phyloP scores from a whole-genome alignment of 164 flowering plant species.

The Piper betle region DNA sequence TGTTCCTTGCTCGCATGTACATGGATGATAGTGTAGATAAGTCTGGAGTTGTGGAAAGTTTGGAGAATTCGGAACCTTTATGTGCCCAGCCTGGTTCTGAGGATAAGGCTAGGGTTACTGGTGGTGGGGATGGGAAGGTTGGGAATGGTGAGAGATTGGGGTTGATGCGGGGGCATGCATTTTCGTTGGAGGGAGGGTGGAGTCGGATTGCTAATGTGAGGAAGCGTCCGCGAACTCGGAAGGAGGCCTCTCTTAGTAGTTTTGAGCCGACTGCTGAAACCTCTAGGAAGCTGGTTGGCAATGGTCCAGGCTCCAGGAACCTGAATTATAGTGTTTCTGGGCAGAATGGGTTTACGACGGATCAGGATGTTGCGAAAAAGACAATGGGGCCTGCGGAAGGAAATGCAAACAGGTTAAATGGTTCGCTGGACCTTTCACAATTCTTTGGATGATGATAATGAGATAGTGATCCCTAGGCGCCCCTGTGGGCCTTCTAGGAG shows the following conservation, averaged over 20 bases:
- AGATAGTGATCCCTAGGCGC: conserved; percentile 45
- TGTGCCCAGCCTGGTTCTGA: conserved; percentile 45
- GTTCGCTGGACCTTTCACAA: conserved; percentile 12
- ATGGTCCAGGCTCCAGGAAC: conserved; percentile 8
- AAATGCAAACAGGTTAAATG: background rate
- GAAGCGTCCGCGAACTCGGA: conserved; percentile 34
- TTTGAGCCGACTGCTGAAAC: conserved; percentile 19
- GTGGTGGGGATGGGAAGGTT: conserved; percentile 1
- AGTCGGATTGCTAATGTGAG: conserved; percentile 10
- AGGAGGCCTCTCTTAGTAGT: conserved; percentile 34
- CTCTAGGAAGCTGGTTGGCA: conserved; percentile 16
- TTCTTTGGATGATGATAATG: conserved; percentile 27
- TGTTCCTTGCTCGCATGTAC: conserved; percentile 32
- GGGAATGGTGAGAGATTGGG: conserved; percentile 3
- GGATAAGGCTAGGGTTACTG: conserved; percentile 16
- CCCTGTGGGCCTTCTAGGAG: conserved; percentile 50
- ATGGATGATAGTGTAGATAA: conserved; percentile 56
- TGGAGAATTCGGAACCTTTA: conserved; percentile 48
- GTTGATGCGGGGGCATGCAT: conserved; percentile 21
- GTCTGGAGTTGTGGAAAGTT: conserved; percentile 29
- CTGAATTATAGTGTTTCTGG: conserved; percentile 8
- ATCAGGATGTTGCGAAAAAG: conserved; percentile 6
- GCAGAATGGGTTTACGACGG: conserved; percentile 5
- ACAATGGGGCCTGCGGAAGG: conserved; percentile 5
- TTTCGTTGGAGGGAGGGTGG: conserved; percentile 3